These are phyloP conservation scores for Mycocentrospora acerina DNA, from an alignment of 2,329 filamentous ascomycete species.

Conservation along the genomic window DNA sequence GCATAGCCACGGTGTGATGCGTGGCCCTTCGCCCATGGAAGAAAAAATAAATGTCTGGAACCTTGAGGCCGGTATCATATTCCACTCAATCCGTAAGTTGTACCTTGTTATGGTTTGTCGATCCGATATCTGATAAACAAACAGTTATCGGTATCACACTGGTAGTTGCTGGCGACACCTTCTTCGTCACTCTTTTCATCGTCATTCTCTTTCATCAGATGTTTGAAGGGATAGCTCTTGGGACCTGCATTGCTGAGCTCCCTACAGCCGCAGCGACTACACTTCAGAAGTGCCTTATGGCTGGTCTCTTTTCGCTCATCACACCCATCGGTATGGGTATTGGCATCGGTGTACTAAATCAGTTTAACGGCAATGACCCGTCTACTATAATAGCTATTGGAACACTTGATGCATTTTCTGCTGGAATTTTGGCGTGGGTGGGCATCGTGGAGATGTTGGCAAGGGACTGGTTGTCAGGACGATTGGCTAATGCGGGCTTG, in stretches of 20 bases:
- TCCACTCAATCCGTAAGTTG: constrained; percentile 67
- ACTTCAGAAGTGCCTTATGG: constrained; percentile 62
- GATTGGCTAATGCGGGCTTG: constrained; percentile 53
- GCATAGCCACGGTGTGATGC: constrained; percentile 16
- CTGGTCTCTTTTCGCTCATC: constrained; percentile 64
- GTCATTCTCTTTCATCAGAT: constrained; percentile 79
- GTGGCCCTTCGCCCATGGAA: constrained; percentile 22
- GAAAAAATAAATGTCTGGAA: constrained; percentile 65
- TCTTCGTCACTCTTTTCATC: constrained; percentile 54
- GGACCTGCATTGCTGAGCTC: constrained; percentile 67
- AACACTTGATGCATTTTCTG: constrained; percentile 71
- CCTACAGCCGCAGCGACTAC: constrained; percentile 39
- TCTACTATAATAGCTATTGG: constrained; percentile 71
- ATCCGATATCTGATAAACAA: neutral
- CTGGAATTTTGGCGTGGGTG: constrained; percentile 78
- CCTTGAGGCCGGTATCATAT: constrained; percentile 72
- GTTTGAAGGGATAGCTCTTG: constrained; percentile 75
- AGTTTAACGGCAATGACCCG: constrained; percentile 73
- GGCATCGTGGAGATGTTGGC: constrained; percentile 80
- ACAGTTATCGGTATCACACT: constrained; percentile 65
- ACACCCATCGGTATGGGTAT: constrained; percentile 81
- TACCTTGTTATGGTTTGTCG: neutral
- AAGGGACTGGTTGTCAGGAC: constrained; percentile 65
- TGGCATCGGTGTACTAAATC: constrained; percentile 68
- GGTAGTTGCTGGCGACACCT: constrained; percentile 54